Conservation (phyloP, 495 filamentous ascomycete species). For the Penicillium silybi region DNA sequence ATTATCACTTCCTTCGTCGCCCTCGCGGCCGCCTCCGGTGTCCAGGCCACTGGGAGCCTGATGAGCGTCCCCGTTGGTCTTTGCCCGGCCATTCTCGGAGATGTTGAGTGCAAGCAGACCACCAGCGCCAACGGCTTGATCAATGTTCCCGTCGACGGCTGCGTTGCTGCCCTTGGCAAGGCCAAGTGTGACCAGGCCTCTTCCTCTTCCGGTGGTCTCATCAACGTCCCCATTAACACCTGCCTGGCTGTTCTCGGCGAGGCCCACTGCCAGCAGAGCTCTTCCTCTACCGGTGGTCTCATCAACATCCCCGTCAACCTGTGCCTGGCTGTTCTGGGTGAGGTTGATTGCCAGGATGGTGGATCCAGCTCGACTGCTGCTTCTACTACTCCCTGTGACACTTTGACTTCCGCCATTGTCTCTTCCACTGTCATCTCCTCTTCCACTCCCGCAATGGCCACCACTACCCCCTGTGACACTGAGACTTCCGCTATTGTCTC, state of each 20-base stretch:
- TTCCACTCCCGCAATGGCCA: not conserved
- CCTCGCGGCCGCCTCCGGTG: constrained; percentile 17
- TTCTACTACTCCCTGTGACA: not conserved
- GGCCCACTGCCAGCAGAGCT: constrained; percentile 19
- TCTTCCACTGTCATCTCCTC: no score
- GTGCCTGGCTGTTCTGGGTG: constrained; percentile 27
- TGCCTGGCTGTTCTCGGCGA: constrained; percentile 27
- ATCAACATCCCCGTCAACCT: constrained; percentile 29
- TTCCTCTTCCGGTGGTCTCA: constrained; percentile 16
- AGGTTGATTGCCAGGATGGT: constrained; percentile 21
- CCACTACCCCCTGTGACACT: constrained; percentile 1
- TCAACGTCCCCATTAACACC: constrained; percentile 30
- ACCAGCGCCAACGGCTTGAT: constrained; percentile 18
- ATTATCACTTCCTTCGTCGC: constrained; percentile 24
- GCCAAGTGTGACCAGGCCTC: constrained; percentile 31
- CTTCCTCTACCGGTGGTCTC: constrained; percentile 10
- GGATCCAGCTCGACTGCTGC: constrained; percentile 2
- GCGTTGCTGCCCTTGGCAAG: constrained; percentile 24
- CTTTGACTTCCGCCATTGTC: not conserved
- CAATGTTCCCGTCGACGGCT: constrained; percentile 27
- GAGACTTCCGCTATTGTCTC: not conserved
- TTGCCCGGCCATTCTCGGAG: constrained; percentile 24
- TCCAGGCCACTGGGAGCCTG: constrained; percentile 16
- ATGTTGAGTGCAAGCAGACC: constrained; percentile 23
- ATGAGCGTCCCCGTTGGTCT: constrained; percentile 27